Evolutionary conservation across 2,329 filamentous ascomycete species (phyloP).

Genomic region (Colletotrichum falcatum): DNA sequence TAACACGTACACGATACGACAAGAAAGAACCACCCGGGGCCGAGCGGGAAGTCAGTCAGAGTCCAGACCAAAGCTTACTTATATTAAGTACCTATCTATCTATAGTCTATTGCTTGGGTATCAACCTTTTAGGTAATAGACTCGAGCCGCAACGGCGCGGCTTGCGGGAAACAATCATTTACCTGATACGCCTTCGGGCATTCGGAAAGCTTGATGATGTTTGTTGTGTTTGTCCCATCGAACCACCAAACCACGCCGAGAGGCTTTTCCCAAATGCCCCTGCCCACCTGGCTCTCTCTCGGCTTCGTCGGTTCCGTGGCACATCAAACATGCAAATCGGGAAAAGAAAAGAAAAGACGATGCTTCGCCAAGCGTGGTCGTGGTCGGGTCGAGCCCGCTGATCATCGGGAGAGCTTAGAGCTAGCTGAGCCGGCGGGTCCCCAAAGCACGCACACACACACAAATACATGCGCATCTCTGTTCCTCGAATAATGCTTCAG

Average conservation of each 20-base stretch:
- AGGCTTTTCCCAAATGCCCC: no score
- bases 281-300: background rate
- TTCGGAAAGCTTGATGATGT: background rate
- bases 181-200: background rate
- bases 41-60: background rate
- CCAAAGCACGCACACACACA: background rate
- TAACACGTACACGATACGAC: no score
- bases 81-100: background rate
- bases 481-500: slow-evolving; percentile 2
- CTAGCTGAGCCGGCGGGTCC: background rate
- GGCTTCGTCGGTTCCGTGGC: background rate
- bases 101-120: no score
- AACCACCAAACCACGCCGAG: no score
- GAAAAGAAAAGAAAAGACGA: background rate
- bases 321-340: background rate
- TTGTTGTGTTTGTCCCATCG: no score
- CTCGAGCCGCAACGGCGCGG: background rate
- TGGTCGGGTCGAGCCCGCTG: background rate
- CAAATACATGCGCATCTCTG: no score
- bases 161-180: background rate
- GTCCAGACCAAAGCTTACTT: background rate
- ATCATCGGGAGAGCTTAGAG: background rate
- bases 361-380: background rate
- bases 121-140: background rate
- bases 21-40: background rate